Evolutionary conservation across 1,284 basidiomycete genomes (phyloP), one percentile per base, ranked within the genome.

Genomic region (Malassezia psittaci): DNA sequence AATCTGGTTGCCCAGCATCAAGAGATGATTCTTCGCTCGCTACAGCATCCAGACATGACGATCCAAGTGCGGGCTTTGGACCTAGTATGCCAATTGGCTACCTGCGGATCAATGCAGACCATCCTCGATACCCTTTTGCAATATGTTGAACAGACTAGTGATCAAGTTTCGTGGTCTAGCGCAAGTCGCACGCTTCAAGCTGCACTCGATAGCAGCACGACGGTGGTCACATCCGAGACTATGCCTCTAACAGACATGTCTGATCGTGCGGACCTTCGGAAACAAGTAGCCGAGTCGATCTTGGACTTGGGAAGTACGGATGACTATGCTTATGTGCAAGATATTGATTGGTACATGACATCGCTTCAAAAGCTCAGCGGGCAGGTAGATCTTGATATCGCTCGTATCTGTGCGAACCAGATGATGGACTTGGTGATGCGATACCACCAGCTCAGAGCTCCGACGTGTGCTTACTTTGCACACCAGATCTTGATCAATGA

Each of bases 281-380:
- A 89, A 19, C 82, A 84, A 52, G 82, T 96, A 34, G 81, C 86
- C 0, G 84, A 86, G 60, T 81, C 83, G 8, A 86, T 96, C 57
- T 79, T 96, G n/a, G 77, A 80, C 19, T 85, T 94, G 64, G 86
- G 89, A 59, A 84, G 86, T 5, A 81, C 82, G 57, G 83, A 86
- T 54, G 85, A 85, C 7, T 98, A 94, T 68, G 83, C 84, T 51
- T 86, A 91, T 68, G 81, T 99, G 36, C 80, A 81, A 37, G 90
- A 96, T 76, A 96, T 96, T 70, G 86, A 91, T 67, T 99, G 94
- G 94, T 94, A 90, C 71, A 79, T 96, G 24, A 93, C 90, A 8
- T 88, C 59, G 3, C 56, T 74, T 1, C 24, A 72, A 16, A 59
- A 94, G 65, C 80, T 98, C 2, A 83, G 87, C 0, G 88, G 90